Base-by-base conservation (phyloP, 2,329 filamentous ascomycete species). In the Biscogniauxia marginata region DNA sequence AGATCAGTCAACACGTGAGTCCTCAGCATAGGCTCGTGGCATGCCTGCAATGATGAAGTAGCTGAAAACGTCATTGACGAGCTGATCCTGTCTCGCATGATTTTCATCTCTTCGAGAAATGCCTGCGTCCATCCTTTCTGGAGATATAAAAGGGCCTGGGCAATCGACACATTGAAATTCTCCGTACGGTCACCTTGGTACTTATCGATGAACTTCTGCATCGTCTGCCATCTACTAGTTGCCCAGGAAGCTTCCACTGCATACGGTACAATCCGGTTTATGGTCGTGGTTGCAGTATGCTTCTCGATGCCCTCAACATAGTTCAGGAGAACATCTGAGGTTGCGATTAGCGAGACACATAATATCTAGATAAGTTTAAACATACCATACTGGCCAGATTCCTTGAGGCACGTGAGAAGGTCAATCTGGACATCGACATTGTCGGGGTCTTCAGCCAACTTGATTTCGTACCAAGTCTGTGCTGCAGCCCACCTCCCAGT, bases 391-490 rank as follows among this genome's bases (percentile, higher is more conserved):
- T 98, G 95, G 0, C 93, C 95, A n/a, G 93, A 96, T 70, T 97
- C 92, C 69, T 92, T 93, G 8, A 99, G 79, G 66, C 95, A 98
- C 24, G 87, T 89, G 53, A 99, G 78, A 34, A 99, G 80, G 65
- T 96, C 90, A 55, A 90, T 80, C 70, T 97, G 93, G 11, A 90
- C 81, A 55, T 96, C 89, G 18, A 83, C 71, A 68, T 96, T 88
- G 52, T 87, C 79, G 0, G 93, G 93, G 47, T 88, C 82, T 65
- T 95, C 87, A 2, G 89, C 87, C 30, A 98, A 80, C 61, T 93
- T 88, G 62, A 96, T 86, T 70, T 99, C 93, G 72, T 97, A 98
- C 95, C 96, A 99, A 61, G 91, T 96, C 74, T 98, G 95, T 21
- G 93, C 95, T 51, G 93, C 91, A 16, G 90, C 88, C 93, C 95